Base-by-base conservation (phyloP, 2,329 filamentous ascomycete genomes). In the Sphaceloma murrayae region DNA sequence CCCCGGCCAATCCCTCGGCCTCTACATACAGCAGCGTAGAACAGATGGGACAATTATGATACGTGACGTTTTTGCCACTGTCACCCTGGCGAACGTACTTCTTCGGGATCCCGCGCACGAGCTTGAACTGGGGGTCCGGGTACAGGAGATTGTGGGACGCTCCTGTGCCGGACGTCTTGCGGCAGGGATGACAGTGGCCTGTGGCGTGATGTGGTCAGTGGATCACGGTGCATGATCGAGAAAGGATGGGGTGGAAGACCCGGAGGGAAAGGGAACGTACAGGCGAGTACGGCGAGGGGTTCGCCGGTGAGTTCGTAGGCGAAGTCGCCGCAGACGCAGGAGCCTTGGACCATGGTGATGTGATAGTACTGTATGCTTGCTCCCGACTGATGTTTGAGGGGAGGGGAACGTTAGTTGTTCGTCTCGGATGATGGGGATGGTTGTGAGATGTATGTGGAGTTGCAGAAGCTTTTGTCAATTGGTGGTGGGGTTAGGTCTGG, bases 281-380 rank as follows among this genome's bases (percentile, higher is more conserved):
- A 11, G 52, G 54, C 46, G 39, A 57, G 54, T 11, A 54, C 52
- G 8, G 46, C 53, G 8, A 34, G 39, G 29, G 60, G 55, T 30
- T 60, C 57, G 17, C 57, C 57, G 4, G 53, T 50, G 36, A 59
- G 57, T 43, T 61, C 52, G 46, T 62, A 63, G 11, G 53, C 56
- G 40, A 58, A 57, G n/a, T 60, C 56, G 11, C 59, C 60, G 46
- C 61, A 63, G 19, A 58, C 17, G 48, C 58, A 60, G 24, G 53
- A 54, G 48, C 58, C 58, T 48, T 56, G 56, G 10, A 44, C 42
- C 52, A 55, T 54, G 4, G 33, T 36, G 33, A n/a, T n/a, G n/a
- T n/a, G n/a, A n/a, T n/a, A n/a, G n/a, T n/a, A n/a, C n/a, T n/a
- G n/a, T n/a, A n/a, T n/a, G n/a, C n/a, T n/a, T n/a, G n/a, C n/a